Conservation (phyloP, 257 asterid species). For the Salvia rosmarinus region DNA sequence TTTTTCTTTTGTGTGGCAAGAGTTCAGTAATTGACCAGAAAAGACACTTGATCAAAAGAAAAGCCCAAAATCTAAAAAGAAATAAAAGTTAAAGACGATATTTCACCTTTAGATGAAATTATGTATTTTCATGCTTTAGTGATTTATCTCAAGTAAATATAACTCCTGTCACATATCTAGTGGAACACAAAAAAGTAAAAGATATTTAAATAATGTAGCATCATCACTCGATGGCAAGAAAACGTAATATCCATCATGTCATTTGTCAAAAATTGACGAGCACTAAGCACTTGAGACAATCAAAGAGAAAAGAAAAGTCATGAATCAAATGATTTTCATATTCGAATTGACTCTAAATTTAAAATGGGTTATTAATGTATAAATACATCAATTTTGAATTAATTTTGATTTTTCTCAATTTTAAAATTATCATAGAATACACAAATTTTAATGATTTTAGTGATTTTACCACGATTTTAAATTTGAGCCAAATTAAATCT, state of each 20-base stretch:
- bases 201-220: neutral
- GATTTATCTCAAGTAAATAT: neutral
- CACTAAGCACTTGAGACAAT: neutral
- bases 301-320: too few relatives aligned
- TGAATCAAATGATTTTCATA: too few relatives aligned
- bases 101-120: conserved; percentile 2
- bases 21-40: neutral
- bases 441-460: too few relatives aligned
- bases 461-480: too few relatives aligned
- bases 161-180: conserved; percentile 5
- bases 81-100: conserved; percentile 5
- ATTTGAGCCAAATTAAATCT: too few relatives aligned
- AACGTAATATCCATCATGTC: conserved; percentile 17
- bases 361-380: too few relatives aligned
- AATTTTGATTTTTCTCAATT: too few relatives aligned
- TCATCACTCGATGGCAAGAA: conserved; percentile 27
- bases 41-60: neutral
- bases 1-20: too few relatives aligned
- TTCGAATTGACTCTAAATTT: too few relatives aligned
- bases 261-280: neutral
- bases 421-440: too few relatives aligned
- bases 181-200: conserved; percentile 22
- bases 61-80: neutral
- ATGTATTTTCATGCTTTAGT: conserved; percentile 7
- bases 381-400: too few relatives aligned